These are phyloP conservation scores for Hymenoscyphus albidus DNA, from an alignment of 2,329 filamentous ascomycete species.

Conservation along the genomic window DNA sequence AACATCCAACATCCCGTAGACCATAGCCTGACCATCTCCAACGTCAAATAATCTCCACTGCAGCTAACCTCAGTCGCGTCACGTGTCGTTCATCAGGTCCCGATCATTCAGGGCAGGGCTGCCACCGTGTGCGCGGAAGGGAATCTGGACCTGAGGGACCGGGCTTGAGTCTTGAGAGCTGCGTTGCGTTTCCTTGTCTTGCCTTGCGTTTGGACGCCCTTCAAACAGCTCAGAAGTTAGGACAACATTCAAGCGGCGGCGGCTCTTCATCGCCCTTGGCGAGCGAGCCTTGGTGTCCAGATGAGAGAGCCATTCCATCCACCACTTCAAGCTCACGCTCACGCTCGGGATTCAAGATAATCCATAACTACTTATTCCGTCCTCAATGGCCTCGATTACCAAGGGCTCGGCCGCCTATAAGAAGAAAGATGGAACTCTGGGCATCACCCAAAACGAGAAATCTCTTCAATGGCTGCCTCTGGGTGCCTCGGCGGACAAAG, in stretches of 20 bases:
- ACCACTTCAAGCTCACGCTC: background rate
- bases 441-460: conserved; percentile 67
- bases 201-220: background rate
- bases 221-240: background rate
- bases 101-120: background rate
- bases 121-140: background rate
- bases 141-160: background rate
- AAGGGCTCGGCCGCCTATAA: conserved; percentile 74
- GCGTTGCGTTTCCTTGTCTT: no score
- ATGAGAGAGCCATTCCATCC: background rate
- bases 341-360: background rate
- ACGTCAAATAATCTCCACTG: background rate
- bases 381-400: conserved; percentile 50
- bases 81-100: background rate
- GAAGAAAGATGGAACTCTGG: conserved; percentile 88
- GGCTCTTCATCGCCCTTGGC: conserved; percentile 3
- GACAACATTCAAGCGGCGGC: background rate
- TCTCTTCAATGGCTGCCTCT: conserved; percentile 75
- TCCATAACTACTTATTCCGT: background rate
- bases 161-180: background rate
- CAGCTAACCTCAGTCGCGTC: background rate
- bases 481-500: conserved; percentile 52
- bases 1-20: background rate
- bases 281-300: background rate
- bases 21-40: background rate